phyloP scores from a whole-genome alignment of 1,284 basidiomycete species.

The Entoloma clypeatum region DNA sequence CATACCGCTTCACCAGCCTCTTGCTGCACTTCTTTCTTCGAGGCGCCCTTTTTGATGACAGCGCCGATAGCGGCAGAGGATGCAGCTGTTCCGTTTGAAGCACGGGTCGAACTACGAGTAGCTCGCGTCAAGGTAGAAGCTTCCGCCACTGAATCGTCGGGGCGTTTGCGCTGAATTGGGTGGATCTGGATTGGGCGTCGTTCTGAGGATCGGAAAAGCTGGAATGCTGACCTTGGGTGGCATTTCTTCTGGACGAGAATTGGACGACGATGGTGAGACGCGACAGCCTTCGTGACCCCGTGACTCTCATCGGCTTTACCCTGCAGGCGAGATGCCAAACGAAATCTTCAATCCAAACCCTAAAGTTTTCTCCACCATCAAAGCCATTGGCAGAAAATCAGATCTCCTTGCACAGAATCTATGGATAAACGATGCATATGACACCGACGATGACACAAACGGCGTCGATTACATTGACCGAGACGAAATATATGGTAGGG shows the following conservation, averaged over 20 bases:
- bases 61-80: conserved; percentile 12
- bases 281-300: conserved; percentile 21
- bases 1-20: conserved; percentile 13
- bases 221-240: conserved; percentile 38
- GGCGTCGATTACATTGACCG: conserved; percentile 62
- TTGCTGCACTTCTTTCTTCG: conserved; percentile 4
- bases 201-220: too few species aligned
- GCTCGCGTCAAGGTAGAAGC: conserved; percentile 38
- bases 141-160: conserved; percentile 29
- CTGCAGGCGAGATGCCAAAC: conserved; percentile 34
- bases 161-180: conserved; percentile 39
- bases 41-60: conserved; percentile 5
- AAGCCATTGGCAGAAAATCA: conserved; percentile 33
- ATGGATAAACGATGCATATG: conserved; percentile 45
- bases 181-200: background rate
- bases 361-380: conserved; percentile 47
- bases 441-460: conserved; percentile 35
- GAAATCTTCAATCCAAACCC: conserved; percentile 67
- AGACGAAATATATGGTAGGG: conserved; percentile 64
- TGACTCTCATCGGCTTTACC: conserved; percentile 13
- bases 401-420: conserved; percentile 39
- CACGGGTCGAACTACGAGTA: conserved; percentile 47
- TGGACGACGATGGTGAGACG: conserved; percentile 19
- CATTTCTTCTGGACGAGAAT: conserved; percentile 23
- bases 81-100: conserved; percentile 17